phyloP scores from a whole-genome alignment of 345 rosid species.

The Bruguiera parviflora region DNA sequence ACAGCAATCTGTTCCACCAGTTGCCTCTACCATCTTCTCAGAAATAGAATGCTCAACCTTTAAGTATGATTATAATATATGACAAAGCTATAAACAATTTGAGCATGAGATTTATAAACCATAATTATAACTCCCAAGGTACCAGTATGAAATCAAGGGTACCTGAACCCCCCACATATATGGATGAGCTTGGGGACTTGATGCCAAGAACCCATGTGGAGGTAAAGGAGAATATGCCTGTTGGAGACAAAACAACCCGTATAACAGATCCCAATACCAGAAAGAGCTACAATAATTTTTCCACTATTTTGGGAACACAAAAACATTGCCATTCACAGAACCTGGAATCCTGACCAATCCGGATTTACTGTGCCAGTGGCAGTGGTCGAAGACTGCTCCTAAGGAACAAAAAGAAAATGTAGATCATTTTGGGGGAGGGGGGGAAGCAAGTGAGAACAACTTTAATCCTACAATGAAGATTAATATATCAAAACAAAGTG shows the following conservation, averaged over 20 bases:
- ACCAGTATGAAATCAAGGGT: not conserved
- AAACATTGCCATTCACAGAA: slow-evolving; percentile 18
- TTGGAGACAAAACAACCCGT: slow-evolving; percentile 21
- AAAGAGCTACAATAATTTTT: slow-evolving; percentile 4
- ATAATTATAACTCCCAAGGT: not conserved
- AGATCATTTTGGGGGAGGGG: not conserved
- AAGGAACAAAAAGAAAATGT: slow-evolving; percentile 19
- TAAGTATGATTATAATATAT: too few species aligned
- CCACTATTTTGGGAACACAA: not conserved
- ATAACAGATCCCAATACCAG: slow-evolving; percentile 19
- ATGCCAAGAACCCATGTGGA: slow-evolving; percentile 91
- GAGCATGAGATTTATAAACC: not conserved
- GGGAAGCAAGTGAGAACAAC: slow-evolving; percentile 3
- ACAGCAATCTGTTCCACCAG: not conserved
- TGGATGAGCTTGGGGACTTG: slow-evolving; percentile 97
- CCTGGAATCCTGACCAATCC: slow-evolving; percentile 99
- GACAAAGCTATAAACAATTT: not conserved
- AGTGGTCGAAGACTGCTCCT: slow-evolving; percentile 69
- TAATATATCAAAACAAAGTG: slow-evolving; percentile 8
- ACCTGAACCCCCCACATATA: slow-evolving; percentile 99
- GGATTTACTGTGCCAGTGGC: slow-evolving; percentile 62
- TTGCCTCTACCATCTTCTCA: too few species aligned
- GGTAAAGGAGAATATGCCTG: slow-evolving; percentile 94
- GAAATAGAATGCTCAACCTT: too few species aligned
- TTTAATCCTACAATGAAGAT: slow-evolving; percentile 14